Evolutionary conservation across 371 early-diverging fungal species (phyloP).

Genomic region (Astathelohania contejeani): DNA sequence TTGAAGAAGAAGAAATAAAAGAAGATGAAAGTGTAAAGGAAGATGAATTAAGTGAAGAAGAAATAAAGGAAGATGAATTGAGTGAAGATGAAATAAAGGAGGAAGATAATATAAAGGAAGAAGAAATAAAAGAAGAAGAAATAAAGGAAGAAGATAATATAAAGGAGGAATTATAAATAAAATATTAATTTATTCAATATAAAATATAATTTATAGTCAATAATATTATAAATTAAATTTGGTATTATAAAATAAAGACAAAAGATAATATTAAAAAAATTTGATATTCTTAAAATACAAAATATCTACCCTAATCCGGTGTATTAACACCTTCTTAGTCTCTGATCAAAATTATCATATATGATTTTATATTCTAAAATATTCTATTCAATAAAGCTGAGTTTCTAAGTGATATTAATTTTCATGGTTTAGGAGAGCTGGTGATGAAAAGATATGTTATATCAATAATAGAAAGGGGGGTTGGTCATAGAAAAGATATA

Average conservation of each 20-base stretch:
- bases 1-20: slow-evolving; percentile 1
- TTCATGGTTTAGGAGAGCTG: too few relatives aligned
- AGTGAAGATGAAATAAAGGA: slow-evolving; percentile 2
- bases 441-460: too few relatives aligned
- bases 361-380: too few relatives aligned
- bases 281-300: slow-evolving; percentile 10
- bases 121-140: background rate
- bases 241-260: slow-evolving; percentile 9
- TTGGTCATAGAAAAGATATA: background rate
- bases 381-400: too few relatives aligned
- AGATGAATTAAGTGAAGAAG: background rate
- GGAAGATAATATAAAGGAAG: background rate
- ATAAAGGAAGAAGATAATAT: background rate
- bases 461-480: background rate
- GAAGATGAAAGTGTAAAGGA: slow-evolving; percentile 1
- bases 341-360: too few relatives aligned
- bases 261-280: too few relatives aligned
- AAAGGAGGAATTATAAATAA: background rate
- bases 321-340: background rate
- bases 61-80: slow-evolving; percentile 7
- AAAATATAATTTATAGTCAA: background rate
- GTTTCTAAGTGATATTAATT: too few relatives aligned
- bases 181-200: background rate
- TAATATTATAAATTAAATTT: slow-evolving; percentile 12
- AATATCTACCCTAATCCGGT: background rate